These are phyloP conservation scores for Copromyces sp. DNA, from an alignment of 495 filamentous ascomycete species.

Conservation along the genomic window DNA sequence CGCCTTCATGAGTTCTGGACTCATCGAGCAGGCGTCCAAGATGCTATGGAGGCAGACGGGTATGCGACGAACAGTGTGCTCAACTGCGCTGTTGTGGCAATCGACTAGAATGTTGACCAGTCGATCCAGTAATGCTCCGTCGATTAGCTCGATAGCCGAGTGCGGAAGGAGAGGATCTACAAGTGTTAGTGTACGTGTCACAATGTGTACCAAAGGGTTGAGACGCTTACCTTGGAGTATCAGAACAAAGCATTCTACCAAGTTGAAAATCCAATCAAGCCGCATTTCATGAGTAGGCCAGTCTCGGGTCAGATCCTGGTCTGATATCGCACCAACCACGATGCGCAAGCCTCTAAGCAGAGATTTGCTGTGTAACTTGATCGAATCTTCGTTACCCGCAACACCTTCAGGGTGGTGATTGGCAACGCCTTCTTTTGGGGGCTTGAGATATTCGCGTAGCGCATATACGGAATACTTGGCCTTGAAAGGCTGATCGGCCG, in stretches of 20 bases:
- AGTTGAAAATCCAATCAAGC: slow-evolving; percentile 29
- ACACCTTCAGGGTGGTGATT: neutral
- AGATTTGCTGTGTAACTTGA: slow-evolving; percentile 18
- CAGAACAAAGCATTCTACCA: slow-evolving; percentile 32
- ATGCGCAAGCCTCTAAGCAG: slow-evolving; percentile 31
- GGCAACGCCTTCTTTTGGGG: neutral
- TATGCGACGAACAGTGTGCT: slow-evolving; percentile 8
- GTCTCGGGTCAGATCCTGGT: slow-evolving; percentile 28
- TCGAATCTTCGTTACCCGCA: neutral
- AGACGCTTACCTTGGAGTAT: slow-evolving; percentile 32
- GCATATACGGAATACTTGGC: slow-evolving; percentile 64
- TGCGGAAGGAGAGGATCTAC: slow-evolving; percentile 14
- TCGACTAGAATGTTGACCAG: slow-evolving; percentile 26
- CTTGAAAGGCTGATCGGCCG: slow-evolving; percentile 59
- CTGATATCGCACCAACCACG: slow-evolving; percentile 37
- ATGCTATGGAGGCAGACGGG: slow-evolving; percentile 50
- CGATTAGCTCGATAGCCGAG: slow-evolving; percentile 19
- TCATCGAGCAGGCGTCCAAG: slow-evolving; percentile 54
- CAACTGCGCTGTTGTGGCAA: neutral
- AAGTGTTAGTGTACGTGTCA: neutral
- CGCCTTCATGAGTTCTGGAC: slow-evolving; percentile 45
- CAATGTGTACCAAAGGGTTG: neutral
- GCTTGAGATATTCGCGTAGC: slow-evolving; percentile 39
- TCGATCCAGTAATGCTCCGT: slow-evolving; percentile 22
- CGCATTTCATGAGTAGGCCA: slow-evolving; percentile 29